These are phyloP conservation scores for Diplodia scrobiculata DNA, from an alignment of 2,329 filamentous ascomycete species.

Conservation along the genomic window DNA sequence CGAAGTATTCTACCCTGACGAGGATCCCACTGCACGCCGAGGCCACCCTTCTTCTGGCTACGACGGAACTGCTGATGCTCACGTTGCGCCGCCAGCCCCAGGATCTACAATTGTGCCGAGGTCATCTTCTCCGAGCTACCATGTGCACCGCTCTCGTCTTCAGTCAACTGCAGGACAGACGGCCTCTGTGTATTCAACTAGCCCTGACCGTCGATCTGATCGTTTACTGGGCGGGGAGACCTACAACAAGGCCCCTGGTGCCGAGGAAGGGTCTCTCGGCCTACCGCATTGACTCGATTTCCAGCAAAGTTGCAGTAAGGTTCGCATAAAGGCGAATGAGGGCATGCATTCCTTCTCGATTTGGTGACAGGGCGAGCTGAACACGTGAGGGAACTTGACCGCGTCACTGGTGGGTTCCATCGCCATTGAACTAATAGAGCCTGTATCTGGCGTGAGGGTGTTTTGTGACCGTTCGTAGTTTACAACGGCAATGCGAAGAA, in stretches of 20 bases:
- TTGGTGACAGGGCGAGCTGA: neutral
- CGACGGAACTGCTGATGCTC: neutral
- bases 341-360: neutral
- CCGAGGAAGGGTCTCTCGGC: neutral
- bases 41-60: neutral
- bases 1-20: conserved; percentile 42
- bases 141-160: neutral
- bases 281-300: neutral
- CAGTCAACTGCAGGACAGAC: conserved; percentile 15
- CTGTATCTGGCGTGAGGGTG: neutral
- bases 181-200: conserved; percentile 3
- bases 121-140: neutral
- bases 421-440: neutral
- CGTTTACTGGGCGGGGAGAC: neutral
- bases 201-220: neutral
- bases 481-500: neutral
- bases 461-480: neutral
- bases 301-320: neutral
- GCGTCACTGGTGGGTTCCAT: neutral
- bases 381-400: neutral
- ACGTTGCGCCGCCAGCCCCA: neutral
- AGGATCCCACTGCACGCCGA: conserved; percentile 35
- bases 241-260: conserved; percentile 1
- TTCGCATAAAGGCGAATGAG: neutral
- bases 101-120: neutral